phyloP scores from a whole-genome alignment of 2,329 filamentous ascomycete species.

The Bimuria novae-zelandiae region DNA sequence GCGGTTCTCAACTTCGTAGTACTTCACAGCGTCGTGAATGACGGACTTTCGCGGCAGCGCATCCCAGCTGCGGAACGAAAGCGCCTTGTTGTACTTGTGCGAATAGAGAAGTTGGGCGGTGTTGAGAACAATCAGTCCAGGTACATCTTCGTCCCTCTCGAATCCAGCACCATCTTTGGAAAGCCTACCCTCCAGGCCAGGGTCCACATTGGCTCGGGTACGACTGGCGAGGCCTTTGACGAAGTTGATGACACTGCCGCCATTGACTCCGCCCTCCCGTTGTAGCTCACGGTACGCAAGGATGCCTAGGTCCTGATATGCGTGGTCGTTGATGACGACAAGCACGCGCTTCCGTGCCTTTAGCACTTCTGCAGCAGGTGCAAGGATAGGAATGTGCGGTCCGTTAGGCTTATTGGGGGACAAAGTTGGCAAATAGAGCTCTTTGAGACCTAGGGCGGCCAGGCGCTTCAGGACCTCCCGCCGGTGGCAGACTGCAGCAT shows the following conservation, averaged over 20 bases:
- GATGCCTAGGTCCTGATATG: conserved; percentile 72
- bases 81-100: conserved; percentile 62
- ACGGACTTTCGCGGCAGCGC: conserved; percentile 63
- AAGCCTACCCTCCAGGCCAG: conserved; percentile 14
- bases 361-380: conserved; percentile 58
- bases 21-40: conserved; percentile 60
- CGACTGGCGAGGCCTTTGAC: conserved; percentile 53
- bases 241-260: conserved; percentile 72
- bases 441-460: conserved; percentile 61
- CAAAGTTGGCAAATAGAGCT: conserved; percentile 65
- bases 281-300: conserved; percentile 71
- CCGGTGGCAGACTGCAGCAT: conserved; percentile 62
- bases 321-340: conserved; percentile 77
- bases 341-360: conserved; percentile 65
- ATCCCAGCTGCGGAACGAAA: conserved; percentile 64
- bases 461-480: conserved; percentile 67
- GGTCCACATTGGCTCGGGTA: conserved; percentile 1
- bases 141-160: conserved; percentile 35
- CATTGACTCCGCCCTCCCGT: conserved; percentile 66
- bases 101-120: conserved; percentile 79
- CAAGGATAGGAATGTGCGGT: conserved; percentile 72
- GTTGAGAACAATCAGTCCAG: conserved; percentile 76
- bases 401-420: conserved; percentile 43
- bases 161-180: conserved; percentile 26
- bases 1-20: conserved; percentile 62